A percentile compares a stretch with the other conserved stretches of the same genome.
phyloP scores from a whole-genome alignment of 2,329 filamentous ascomycete genomes.

The Botryotinia calthae region DNA sequence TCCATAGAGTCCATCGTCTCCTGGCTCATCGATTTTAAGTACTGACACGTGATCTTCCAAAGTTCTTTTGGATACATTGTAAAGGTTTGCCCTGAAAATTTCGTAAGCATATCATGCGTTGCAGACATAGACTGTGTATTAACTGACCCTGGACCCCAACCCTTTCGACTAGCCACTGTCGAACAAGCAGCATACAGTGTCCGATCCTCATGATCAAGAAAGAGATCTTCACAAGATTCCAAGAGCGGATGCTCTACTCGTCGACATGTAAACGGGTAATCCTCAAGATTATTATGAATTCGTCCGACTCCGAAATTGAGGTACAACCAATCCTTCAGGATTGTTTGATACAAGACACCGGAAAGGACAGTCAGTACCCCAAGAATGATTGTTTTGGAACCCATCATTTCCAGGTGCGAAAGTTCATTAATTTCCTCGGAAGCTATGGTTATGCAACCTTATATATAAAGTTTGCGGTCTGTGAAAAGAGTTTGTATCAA shows the following conservation, averaged over 20 bases:
- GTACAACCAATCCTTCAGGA: slow-evolving; percentile 36
- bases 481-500: background rate
- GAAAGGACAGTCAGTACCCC: background rate
- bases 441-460: background rate
- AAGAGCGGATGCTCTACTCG: slow-evolving; percentile 30
- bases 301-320: slow-evolving; percentile 37
- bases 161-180: background rate
- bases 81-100: background rate
- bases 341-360: slow-evolving; percentile 36
- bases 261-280: slow-evolving; percentile 37
- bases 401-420: background rate
- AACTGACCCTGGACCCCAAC: slow-evolving; percentile 1
- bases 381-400: background rate
- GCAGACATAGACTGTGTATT: background rate
- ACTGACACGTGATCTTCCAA: slow-evolving; percentile 8
- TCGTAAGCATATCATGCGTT: background rate
- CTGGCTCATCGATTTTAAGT: slow-evolving; percentile 30
- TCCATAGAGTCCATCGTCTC: slow-evolving; percentile 28
- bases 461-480: background rate
- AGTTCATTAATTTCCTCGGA: background rate
- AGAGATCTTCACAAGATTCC: slow-evolving; percentile 36
- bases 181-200: slow-evolving; percentile 35
- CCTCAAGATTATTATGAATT: slow-evolving; percentile 35
- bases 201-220: slow-evolving; percentile 34
- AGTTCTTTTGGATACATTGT: background rate